A percentile compares a stretch with the other conserved stretches of the same genome.
Evolutionary conservation across 1,284 basidiomycete species (phyloP).

Genomic region (Pseudozyma tsukubaensis): DNA sequence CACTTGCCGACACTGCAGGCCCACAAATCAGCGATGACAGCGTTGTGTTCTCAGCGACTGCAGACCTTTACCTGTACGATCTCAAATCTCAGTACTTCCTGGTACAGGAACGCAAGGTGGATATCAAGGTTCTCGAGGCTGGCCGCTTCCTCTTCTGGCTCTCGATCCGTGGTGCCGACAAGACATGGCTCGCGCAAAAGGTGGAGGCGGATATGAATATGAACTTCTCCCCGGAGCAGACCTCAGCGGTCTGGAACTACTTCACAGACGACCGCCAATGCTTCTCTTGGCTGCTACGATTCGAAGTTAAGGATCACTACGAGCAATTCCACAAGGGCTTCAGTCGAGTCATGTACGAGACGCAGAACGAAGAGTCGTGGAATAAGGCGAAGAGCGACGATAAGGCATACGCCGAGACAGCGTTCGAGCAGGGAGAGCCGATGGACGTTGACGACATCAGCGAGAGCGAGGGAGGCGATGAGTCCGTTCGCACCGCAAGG

Average conservation of each 20-base stretch:
- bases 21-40: slow-evolving; percentile 27
- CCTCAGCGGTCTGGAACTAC: slow-evolving; percentile 85
- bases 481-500: slow-evolving; percentile 39
- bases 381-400: slow-evolving; percentile 76
- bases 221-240: slow-evolving; percentile 61
- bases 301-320: slow-evolving; percentile 75
- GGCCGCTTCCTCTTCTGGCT: slow-evolving; percentile 75
- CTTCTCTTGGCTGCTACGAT: slow-evolving; percentile 86
- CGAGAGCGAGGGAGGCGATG: slow-evolving; percentile 52
- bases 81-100: slow-evolving; percentile 77
- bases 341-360: slow-evolving; percentile 83
- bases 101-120: slow-evolving; percentile 77
- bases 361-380: slow-evolving; percentile 80
- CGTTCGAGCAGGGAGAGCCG: slow-evolving; percentile 79
- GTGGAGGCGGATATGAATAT: slow-evolving; percentile 72
- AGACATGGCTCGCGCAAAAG: slow-evolving; percentile 77
- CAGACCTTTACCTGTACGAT: slow-evolving; percentile 79
- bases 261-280: slow-evolving; percentile 73
- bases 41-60: slow-evolving; percentile 58
- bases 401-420: slow-evolving; percentile 74
- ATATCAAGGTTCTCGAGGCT: slow-evolving; percentile 77
- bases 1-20: slow-evolving; percentile 33
- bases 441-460: slow-evolving; percentile 73
- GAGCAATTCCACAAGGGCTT: slow-evolving; percentile 77
- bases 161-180: slow-evolving; percentile 70